Base-by-base conservation (phyloP, 2,329 filamentous ascomycete species). In the Xylaria sp. region DNA sequence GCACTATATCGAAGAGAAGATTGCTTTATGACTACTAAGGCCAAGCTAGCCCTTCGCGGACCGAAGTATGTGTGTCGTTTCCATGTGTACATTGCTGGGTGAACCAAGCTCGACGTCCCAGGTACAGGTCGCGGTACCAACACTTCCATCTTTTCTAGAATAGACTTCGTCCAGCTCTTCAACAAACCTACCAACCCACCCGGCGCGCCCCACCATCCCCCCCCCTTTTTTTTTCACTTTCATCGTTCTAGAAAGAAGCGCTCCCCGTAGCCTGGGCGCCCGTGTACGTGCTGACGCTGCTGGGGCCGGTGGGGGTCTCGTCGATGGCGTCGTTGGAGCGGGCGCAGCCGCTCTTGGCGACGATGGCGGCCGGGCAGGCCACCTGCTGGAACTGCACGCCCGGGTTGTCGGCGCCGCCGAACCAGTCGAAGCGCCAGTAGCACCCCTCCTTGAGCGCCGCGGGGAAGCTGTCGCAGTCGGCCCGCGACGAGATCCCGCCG, bases 391-490 rank as follows among this genome's bases (percentile, higher is more conserved):
- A 86, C 49, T 70, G 73, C 49, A 86, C 78, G 22, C 63, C 64
- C 6, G 83, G 82, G 71, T 85, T 86, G 66, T 85, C 80, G 44
- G 82, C 77, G 57, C 78, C 78, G 59, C 74, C 64, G 71, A 86
- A 85, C 83, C 83, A 87, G 72, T 86, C 81, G 65, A 86, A 87
- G 56, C 83, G 81, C 81, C 83, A 87, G 67, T 79, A 73, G 71
- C 84, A 87, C 7, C 84, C 84, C 8, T 71, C 73, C 72, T 83
- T 79, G 47, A 87, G 74, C 37, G 75, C 71, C 37, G 66, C 71
- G 0, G 84, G 84, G 71, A 84, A 81, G 47, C 68, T 65, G 55
- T 76, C 72, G 71, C 84, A 87, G 26, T 80, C 76, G 46, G 71
- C 70, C 50, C 78, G 73, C 46, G 75, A 76, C 18, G 72, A 71